Conservation (phyloP, 2,329 filamentous ascomycete genomes). For the Aspergillus sp. region DNA sequence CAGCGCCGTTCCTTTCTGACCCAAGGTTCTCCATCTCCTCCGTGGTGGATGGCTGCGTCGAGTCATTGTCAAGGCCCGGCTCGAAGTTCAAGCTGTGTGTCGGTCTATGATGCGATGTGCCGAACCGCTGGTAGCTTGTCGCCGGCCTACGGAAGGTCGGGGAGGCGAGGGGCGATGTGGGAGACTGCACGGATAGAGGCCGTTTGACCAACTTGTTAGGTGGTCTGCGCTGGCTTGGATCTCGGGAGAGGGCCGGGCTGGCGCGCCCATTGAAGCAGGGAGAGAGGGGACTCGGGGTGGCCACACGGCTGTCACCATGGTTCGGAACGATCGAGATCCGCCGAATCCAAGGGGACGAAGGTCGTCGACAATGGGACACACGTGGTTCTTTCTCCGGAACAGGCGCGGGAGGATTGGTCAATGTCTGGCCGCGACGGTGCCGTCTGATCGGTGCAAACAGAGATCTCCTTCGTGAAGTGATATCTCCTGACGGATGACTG, state of each 20-base stretch:
- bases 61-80: conserved; percentile 11
- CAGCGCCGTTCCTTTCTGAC: conserved; percentile 8
- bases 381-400: conserved; percentile 19
- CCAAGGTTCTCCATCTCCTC: conserved; percentile 8
- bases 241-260: conserved; percentile 39
- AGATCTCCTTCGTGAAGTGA: conserved; percentile 17
- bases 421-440: conserved; percentile 31
- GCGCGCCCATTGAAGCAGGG: conserved; percentile 48
- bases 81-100: conserved; percentile 25
- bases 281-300: conserved; percentile 44
- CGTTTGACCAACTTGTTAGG: conserved; percentile 59
- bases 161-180: conserved; percentile 25
- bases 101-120: conserved; percentile 42
- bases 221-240: conserved; percentile 22
- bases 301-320: conserved; percentile 40
- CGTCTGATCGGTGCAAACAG: conserved; percentile 20
- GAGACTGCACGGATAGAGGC: conserved; percentile 45
- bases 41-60: conserved; percentile 3
- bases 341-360: conserved; percentile 48
- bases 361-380: conserved; percentile 25
- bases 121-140: conserved; percentile 56
- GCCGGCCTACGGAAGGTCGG: conserved; percentile 50
- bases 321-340: conserved; percentile 47
- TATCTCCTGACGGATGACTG: conserved; percentile 8
- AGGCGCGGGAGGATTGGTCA: conserved; percentile 23